Evolutionary conservation across 2,329 filamentous ascomycete species (phyloP).

Genomic region (Scedosporium minutisporum): DNA sequence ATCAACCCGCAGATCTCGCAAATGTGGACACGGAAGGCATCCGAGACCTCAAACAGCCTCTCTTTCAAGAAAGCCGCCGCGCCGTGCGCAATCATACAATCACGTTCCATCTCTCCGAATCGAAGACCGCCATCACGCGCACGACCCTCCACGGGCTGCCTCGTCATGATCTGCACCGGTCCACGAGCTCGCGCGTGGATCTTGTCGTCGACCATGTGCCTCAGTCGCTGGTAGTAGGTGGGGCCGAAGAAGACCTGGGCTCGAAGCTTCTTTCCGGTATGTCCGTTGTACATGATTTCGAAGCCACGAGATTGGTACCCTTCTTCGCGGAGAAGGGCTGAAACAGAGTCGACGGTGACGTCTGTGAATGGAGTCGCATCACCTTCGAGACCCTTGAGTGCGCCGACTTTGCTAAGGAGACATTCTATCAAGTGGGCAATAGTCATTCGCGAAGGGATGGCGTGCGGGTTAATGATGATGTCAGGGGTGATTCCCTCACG

Average conservation of each 20-base stretch:
- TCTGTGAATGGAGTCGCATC: constrained; percentile 98
- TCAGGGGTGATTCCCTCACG: constrained; percentile 85
- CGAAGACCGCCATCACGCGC: constrained; percentile 94
- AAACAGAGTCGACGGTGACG: constrained; percentile 91
- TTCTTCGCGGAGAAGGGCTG: constrained; percentile 72
- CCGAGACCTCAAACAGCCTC: constrained; percentile 90
- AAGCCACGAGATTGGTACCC: constrained; percentile 97
- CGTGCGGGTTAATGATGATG: constrained; percentile 98
- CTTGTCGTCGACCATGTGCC: constrained; percentile 99
- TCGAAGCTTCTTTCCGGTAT: constrained; percentile 87
- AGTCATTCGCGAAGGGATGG: constrained; percentile 99
- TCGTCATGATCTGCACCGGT: constrained; percentile 91
- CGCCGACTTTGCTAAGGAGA: constrained; percentile 89
- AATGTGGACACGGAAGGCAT: constrained; percentile 95
- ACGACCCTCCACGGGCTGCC: constrained; percentile 96
- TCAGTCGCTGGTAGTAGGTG: constrained; percentile 96
- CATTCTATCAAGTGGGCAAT: constrained; percentile 99
- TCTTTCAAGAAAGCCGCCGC: constrained; percentile 96
- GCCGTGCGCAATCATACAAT: constrained; percentile 99
- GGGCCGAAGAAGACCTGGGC: constrained; percentile 95
- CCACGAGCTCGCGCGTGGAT: constrained; percentile 98
- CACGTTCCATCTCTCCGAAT: constrained; percentile 99
- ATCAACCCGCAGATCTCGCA: constrained; percentile 98
- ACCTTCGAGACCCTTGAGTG: constrained; percentile 87
- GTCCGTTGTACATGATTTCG: constrained; percentile 97